phyloP scores from a whole-genome alignment of 768 basidiomycete genomes.

The Collybiopsis confluens region DNA sequence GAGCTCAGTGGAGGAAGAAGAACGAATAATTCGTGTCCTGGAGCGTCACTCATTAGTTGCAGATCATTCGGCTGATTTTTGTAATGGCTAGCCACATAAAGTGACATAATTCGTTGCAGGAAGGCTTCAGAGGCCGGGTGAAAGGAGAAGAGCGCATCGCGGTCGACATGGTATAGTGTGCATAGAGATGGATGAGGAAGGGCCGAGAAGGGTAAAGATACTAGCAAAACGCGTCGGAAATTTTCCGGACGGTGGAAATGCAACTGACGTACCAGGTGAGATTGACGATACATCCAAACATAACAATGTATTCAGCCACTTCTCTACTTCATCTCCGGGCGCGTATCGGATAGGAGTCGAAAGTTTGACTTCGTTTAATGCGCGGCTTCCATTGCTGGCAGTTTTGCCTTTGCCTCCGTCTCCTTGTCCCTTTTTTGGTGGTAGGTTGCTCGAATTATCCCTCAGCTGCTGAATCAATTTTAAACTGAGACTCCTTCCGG shows the following conservation, averaged over 20 bases:
- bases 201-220: slow-evolving; percentile 52
- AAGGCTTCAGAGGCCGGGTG: slow-evolving; percentile 98
- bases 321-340: slow-evolving; percentile 83
- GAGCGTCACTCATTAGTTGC: slow-evolving; percentile 95
- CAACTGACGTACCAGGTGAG: not conserved
- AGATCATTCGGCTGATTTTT: slow-evolving; percentile 99
- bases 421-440: slow-evolving; percentile 23
- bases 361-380: slow-evolving; percentile 89
- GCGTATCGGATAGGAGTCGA: slow-evolving; percentile 94
- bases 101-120: slow-evolving; percentile 96
- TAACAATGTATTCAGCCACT: slow-evolving; percentile 86
- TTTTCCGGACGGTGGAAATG: not conserved
- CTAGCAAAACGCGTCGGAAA: slow-evolving; percentile 24
- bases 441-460: slow-evolving; percentile 71
- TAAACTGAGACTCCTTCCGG: slow-evolving; percentile 95
- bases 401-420: slow-evolving; percentile 57
- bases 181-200: slow-evolving; percentile 93
- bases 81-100: slow-evolving; percentile 97
- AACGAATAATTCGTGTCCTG: slow-evolving; percentile 95
- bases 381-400: slow-evolving; percentile 60
- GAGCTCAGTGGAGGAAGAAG: slow-evolving; percentile 89
- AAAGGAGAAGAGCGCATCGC: slow-evolving; percentile 95
- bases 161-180: slow-evolving; percentile 91
- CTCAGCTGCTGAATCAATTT: slow-evolving; percentile 97
- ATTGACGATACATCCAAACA: slow-evolving; percentile 72